Base-by-base conservation (phyloP, 2,329 filamentous ascomycete species). In the Aspergillus niger region DNA sequence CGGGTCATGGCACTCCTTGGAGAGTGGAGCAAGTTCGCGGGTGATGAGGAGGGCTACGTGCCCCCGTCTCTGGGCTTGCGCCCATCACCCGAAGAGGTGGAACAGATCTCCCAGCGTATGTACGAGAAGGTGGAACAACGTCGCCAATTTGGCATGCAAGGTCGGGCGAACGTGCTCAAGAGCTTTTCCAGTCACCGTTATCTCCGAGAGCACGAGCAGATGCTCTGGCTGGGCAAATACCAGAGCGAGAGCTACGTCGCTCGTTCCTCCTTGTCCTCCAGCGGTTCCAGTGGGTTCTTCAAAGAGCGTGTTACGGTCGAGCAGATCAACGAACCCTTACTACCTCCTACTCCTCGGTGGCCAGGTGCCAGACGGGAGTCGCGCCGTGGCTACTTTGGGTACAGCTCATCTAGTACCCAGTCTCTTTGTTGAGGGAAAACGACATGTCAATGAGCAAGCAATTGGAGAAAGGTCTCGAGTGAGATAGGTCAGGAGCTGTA, bases 131-230 rank as follows among this genome's bases (percentile, higher is more conserved):
- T 74, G 2, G 77, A 81, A 0, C 81, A 85, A 62, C 81, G 85
- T n/a, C 78, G 82, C 57, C 80, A 81, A 58, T 76, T 87, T 1
- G 85, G 85, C 28, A 84, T 87, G 80, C 80, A 82, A 71, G 82
- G 81, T 1, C 80, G 85, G 7, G 76, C 76, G 39, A 85, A 86
- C 44, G 85, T 87, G 5, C 81, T 85, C 58, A 83, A 83, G 62
- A 82, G 79, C 10, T 87, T 87, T 70, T 81, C 81, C 44, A 83
- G 83, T 2, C 82, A 85, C 44, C 78, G 84, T 0, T 87, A 86
- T 65, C 79, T 87, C 17, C 80, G 85, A 30, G 84, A 86, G 69
- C 85, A 86, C 69, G 85, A 86, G 67, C 85, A 87, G 67, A 83
- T 82, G 80, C 80, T 83, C 50, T 84, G 82, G 82, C 70, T 78